Percentiles rank a stretch among this genome's conserved stretches.
phyloP scores from a whole-genome alignment of 495 filamentous ascomycete genomes.

The Poronia punctata region DNA sequence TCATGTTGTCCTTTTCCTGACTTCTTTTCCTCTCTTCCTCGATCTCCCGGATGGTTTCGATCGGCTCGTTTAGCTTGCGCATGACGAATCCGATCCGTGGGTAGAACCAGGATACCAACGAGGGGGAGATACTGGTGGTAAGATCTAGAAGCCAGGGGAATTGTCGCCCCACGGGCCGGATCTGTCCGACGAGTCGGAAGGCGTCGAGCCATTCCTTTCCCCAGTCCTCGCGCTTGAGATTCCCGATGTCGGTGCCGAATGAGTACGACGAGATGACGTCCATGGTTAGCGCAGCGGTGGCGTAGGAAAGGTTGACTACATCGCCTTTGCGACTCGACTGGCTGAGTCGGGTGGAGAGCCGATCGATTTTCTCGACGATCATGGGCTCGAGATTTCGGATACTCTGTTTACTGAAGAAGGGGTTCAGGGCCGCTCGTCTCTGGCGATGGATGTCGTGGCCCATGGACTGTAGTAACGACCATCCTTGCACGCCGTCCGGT shows the following conservation, averaged over 20 bases:
- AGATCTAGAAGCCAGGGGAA: conserved; percentile 1
- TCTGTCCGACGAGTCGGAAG: background rate
- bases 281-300: conserved; percentile 19
- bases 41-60: background rate
- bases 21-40: background rate
- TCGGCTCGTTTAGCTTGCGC: conserved; percentile 1
- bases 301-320: conserved; percentile 17
- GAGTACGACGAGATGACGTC: conserved; percentile 24
- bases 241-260: conserved; percentile 9
- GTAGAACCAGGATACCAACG: background rate
- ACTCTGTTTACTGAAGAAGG: conserved; percentile 17
- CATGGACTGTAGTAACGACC: conserved; percentile 17
- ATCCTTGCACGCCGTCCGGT: conserved; percentile 6
- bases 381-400: conserved; percentile 16
- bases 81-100: background rate
- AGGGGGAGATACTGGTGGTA: background rate
- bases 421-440: conserved; percentile 19
- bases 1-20: background rate
- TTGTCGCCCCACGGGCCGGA: background rate
- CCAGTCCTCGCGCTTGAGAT: background rate
- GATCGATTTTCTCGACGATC: conserved; percentile 9
- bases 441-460: conserved; percentile 20
- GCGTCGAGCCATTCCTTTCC: background rate
- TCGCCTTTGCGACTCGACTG: conserved; percentile 7
- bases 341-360: conserved; percentile 10